These are phyloP conservation scores for Podospora bellae-mahoneyi DNA, from an alignment of 495 filamentous ascomycete species.

Conservation along the genomic window DNA sequence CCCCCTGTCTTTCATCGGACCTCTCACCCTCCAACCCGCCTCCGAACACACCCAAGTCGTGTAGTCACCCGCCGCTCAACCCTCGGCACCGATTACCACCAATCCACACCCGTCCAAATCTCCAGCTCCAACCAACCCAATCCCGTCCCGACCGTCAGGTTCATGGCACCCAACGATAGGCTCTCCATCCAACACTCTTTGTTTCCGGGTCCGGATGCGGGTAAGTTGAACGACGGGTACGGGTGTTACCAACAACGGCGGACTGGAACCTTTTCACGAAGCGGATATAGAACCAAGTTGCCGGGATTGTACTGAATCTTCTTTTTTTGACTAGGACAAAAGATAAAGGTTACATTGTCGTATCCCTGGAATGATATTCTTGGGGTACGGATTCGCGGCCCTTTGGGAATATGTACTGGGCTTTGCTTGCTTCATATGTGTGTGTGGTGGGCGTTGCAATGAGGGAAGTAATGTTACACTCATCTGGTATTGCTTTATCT, in stretches of 20 bases:
- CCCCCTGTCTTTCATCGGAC: not conserved
- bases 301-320: not conserved
- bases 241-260: not conserved
- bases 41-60: not conserved
- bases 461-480: not conserved
- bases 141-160: not conserved
- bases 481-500: not conserved
- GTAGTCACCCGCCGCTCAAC: not conserved
- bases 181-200: not conserved
- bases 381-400: not conserved
- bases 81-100: not conserved
- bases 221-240: not conserved
- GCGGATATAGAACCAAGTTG: not conserved
- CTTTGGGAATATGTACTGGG: not conserved
- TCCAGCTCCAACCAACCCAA: not conserved
- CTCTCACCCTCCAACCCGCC: not conserved
- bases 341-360: not conserved
- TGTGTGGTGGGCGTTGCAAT: not conserved
- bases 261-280: not conserved
- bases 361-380: not conserved
- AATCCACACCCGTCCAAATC: not conserved
- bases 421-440: not conserved
- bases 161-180: not conserved
- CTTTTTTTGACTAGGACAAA: not conserved
- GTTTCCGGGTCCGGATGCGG: not conserved